These are phyloP conservation scores for Arthonia radiata DNA, from an alignment of 495 filamentous ascomycete species.

Conservation along the genomic window DNA sequence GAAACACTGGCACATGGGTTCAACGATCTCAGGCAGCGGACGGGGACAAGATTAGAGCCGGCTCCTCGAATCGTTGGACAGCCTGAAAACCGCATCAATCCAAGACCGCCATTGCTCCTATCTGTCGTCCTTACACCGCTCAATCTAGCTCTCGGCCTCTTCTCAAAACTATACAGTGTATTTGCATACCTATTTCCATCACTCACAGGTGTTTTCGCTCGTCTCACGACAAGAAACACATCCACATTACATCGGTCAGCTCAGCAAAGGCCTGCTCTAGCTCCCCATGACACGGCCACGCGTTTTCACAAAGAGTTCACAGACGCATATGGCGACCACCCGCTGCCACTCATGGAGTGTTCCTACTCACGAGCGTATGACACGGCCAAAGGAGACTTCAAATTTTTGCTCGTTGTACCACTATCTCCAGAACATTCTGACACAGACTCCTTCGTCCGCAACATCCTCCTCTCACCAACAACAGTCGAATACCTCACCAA, in stretches of 20 bases:
- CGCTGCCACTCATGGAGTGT: conserved; percentile 51
- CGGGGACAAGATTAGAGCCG: conserved; percentile 21
- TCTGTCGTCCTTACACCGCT: conserved; percentile 61
- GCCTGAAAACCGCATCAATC: conserved; percentile 32
- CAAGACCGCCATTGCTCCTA: conserved; percentile 47
- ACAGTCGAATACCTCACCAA: conserved; percentile 48
- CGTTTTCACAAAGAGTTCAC: conserved; percentile 81
- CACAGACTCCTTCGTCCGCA: conserved; percentile 54
- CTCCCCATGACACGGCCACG: conserved; percentile 66
- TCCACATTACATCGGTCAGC: conserved; percentile 24
- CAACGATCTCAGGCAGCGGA: conserved; percentile 8
- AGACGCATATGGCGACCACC: conserved; percentile 57
- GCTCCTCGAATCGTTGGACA: conserved; percentile 68
- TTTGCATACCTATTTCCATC: conserved; percentile 59
- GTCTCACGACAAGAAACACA: conserved; percentile 10
- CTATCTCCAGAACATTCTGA: conserved; percentile 85
- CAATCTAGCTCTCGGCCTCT: conserved; percentile 43
- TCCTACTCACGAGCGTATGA: conserved; percentile 82
- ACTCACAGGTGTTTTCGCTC: conserved; percentile 41
- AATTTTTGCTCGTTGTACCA: conserved; percentile 66
- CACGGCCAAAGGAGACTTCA: conserved; percentile 66
- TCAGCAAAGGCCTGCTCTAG: conserved; percentile 39
- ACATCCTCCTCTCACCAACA: conserved; percentile 55
- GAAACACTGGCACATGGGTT: conserved; percentile 45
- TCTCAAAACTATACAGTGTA: conserved; percentile 35